Percentiles rank a stretch among this genome's conserved stretches.
Conservation (phyloP, 164 flowering plant species). For the Berberis vulgaris region DNA sequence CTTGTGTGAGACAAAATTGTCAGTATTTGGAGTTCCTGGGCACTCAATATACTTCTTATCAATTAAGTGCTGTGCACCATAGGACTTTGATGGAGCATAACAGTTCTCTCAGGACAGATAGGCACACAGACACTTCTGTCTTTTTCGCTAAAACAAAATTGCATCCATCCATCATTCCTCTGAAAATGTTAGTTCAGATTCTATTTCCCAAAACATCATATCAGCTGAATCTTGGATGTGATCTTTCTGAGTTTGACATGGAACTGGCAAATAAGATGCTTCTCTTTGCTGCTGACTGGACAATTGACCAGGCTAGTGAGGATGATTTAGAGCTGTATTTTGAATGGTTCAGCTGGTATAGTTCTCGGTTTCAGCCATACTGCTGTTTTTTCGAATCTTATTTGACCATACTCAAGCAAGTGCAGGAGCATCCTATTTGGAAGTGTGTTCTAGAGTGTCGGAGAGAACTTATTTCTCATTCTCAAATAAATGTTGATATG, state of each 20-base stretch:
- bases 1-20: constrained; percentile 55
- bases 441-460: constrained; percentile 22
- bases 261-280: constrained; percentile 38
- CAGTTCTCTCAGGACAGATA: constrained; percentile 7
- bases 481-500: constrained; percentile 16
- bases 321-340: constrained; percentile 51
- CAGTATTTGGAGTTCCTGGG: constrained; percentile 72
- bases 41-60: constrained; percentile 39
- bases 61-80: constrained; percentile 8
- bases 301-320: constrained; percentile 69
- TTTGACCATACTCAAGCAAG: constrained; percentile 28
- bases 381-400: constrained; percentile 35
- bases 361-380: constrained; percentile 32
- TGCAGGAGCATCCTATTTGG: constrained; percentile 66
- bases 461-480: constrained; percentile 28
- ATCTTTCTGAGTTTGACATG: constrained; percentile 16
- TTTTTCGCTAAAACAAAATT: constrained; percentile 17
- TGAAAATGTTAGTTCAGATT: constrained; percentile 19
- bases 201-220: constrained; percentile 31
- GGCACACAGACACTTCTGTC: constrained; percentile 6
- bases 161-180: constrained; percentile 12
- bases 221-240: background rate
- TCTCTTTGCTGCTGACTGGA: constrained; percentile 77
- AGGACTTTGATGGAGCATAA: constrained; percentile 1
- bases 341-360: constrained; percentile 52